Percentiles rank a stretch among this genome's conserved stretches.
Evolutionary conservation across 257 asterid species (phyloP).

Genomic region (Solanum habrochaites): DNA sequence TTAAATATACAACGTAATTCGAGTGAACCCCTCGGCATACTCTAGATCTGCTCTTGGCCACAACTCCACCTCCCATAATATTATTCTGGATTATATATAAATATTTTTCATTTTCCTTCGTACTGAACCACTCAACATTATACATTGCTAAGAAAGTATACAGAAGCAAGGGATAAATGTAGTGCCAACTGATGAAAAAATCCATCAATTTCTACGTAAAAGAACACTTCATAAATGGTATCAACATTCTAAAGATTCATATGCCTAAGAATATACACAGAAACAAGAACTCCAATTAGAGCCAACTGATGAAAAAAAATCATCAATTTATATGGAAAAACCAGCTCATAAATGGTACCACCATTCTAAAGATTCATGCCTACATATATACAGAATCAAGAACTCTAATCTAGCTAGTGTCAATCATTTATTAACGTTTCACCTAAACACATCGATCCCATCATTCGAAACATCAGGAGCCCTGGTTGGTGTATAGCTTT

Average conservation of each 20-base stretch:
- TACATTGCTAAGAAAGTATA: neutral
- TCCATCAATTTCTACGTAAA: neutral
- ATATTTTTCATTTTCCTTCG: neutral
- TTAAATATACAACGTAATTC: too few relatives aligned
- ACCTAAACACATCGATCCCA: neutral
- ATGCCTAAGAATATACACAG: neutral
- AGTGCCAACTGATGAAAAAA: neutral
- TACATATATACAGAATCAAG: neutral
- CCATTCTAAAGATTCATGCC: neutral
- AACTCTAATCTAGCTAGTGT: neutral
- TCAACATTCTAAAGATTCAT: neutral
- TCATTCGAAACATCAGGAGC: conserved; percentile 13
- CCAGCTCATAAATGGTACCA: neutral
- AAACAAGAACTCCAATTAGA: neutral
- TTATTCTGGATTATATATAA: too few relatives aligned
- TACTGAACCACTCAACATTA: neutral
- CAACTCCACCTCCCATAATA: neutral
- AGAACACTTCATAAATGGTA: neutral
- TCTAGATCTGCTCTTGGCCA: neutral
- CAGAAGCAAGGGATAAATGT: neutral
- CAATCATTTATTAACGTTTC: neutral
- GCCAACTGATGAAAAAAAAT: neutral
- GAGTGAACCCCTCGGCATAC: too few relatives aligned
- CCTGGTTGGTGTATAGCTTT: conserved; percentile 37
- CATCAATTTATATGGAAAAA: neutral